Percentiles rank a stretch among this genome's conserved stretches.
Conservation (phyloP, 768 basidiomycete species). For the Termitomyces sp. region DNA sequence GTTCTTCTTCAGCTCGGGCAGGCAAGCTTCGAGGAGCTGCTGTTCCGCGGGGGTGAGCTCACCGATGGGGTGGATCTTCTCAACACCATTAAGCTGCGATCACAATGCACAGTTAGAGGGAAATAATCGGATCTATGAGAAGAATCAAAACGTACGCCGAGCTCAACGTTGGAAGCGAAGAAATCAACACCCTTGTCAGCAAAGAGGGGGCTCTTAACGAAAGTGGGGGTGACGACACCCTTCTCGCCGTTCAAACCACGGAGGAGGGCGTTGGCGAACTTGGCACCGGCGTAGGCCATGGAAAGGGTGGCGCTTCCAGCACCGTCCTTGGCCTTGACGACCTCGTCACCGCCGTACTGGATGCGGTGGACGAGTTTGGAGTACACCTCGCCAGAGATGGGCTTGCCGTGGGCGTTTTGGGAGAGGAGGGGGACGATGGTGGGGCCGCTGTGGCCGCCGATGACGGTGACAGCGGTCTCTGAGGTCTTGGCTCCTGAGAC, state of each 20-base stretch:
- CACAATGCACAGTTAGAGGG: constrained; percentile 20
- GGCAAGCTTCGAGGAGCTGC: constrained; percentile 78
- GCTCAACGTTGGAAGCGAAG: constrained; percentile 93
- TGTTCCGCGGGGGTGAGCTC: constrained; percentile 75
- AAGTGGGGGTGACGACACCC: constrained; percentile 78
- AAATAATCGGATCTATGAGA: neutral
- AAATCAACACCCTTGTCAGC: constrained; percentile 84
- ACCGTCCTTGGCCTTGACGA: constrained; percentile 96
- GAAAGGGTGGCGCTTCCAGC: constrained; percentile 92
- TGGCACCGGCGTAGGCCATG: constrained; percentile 93
- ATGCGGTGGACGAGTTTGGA: constrained; percentile 85
- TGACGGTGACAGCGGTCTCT: constrained; percentile 72
- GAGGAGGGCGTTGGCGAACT: constrained; percentile 80
- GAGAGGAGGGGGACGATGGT: constrained; percentile 97
- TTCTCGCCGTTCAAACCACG: constrained; percentile 85
- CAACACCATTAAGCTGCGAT: constrained; percentile 73
- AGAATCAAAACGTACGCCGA: constrained; percentile 64
- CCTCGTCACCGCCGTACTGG: constrained; percentile 97
- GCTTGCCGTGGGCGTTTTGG: constrained; percentile 66
- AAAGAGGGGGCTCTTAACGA: constrained; percentile 86
- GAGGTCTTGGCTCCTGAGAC: constrained; percentile 60
- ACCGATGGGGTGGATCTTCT: constrained; percentile 87
- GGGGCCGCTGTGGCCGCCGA: constrained; percentile 95
- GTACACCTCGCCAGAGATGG: constrained; percentile 68
- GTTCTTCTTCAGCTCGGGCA: constrained; percentile 95